Evolutionary conservation across 2,329 filamentous ascomycete genomes (phyloP).

Genomic region (Pseudocercospora ulei): DNA sequence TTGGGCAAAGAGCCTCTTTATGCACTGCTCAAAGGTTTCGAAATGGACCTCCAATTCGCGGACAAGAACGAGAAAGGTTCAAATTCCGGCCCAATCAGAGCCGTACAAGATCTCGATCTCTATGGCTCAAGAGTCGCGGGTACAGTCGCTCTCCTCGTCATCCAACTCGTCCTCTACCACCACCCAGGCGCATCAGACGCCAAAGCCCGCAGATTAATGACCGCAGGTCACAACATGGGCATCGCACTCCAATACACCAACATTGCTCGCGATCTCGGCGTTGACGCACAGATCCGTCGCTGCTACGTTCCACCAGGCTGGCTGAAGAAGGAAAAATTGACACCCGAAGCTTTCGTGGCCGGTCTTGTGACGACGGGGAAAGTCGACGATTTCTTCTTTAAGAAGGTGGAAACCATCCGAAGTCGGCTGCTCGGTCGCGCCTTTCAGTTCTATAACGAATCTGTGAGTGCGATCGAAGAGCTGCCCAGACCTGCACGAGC

Average conservation of each 20-base stretch:
- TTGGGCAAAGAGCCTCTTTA: conserved; percentile 52
- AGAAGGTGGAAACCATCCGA: conserved; percentile 45
- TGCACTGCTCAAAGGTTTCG: conserved; percentile 57
- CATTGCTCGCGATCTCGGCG: conserved; percentile 61
- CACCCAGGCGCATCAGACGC: conserved; percentile 32
- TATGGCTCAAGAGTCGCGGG: conserved; percentile 63
- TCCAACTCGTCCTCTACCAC: conserved; percentile 57
- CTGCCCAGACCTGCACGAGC: conserved; percentile 53
- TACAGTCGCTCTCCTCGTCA: conserved; percentile 59
- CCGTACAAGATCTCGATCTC: conserved; percentile 49
- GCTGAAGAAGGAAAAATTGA: conserved; percentile 51
- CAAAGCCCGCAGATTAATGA: conserved; percentile 41
- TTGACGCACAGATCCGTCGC: conserved; percentile 55
- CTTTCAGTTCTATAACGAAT: conserved; percentile 50
- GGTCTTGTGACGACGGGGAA: conserved; percentile 22
- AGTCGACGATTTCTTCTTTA: conserved; percentile 38
- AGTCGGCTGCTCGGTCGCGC: conserved; percentile 50
- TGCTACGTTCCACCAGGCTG: conserved; percentile 60
- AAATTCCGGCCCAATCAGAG: conserved; percentile 45
- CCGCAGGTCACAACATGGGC: conserved; percentile 57
- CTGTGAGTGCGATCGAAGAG: conserved; percentile 49
- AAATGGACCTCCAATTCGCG: conserved; percentile 56
- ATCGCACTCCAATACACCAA: conserved; percentile 68
- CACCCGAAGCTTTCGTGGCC: conserved; percentile 47
- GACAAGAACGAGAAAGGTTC: conserved; percentile 10